Evolutionary conservation across 164 flowering plant genomes (phyloP), one percentile per base, ranked within the genome.

Genomic region (Stephania japonica): DNA sequence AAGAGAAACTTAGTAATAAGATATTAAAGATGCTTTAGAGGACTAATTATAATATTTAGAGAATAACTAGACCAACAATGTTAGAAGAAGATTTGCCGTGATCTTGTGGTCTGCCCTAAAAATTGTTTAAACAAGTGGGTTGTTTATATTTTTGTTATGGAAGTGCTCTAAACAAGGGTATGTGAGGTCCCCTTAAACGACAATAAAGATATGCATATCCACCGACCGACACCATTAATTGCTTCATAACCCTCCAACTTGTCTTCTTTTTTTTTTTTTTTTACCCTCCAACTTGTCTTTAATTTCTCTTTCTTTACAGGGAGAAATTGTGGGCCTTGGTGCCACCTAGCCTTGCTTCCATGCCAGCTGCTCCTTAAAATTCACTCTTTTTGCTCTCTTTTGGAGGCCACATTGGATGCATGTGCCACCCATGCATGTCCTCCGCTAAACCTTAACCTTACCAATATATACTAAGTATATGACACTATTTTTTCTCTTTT

Each of bases 141-240:
- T 32, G 38, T 32, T 32, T 32, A 32, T 32, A 32, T 32, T 32
- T 32, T 32, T 32, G 38, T 47, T 47, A 11, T 8, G 5, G 1
- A 16, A 56, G 62, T 56, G 62, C 62, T 18, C 42, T 66, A 66
- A 66, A 66, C 68, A 66, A 25, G 38, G 42, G 41, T 18, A 66
- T 26, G n/a, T 66, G 19, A 66, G 42, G 14, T 66, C 21, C 68
- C 42, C n/a, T 27, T 66, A 25, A 65, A 26, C 68, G 41, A 10
- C 68, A 65, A 65, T 21, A 63, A 66, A 66, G 44, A 66, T 66
- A 66, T 66, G 68, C 68, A 38, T 27, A 66, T 66, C 68, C 68
- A 32, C 68, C 68, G 68, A 16, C 68, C 42, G 27, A 24, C 68
- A 65, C 68, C 21, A 65, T 65, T 65, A 25, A 65, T 63, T 26